A percentile compares a stretch with the other conserved stretches of the same genome.
These are phyloP conservation scores for Talaromyces islandicus DNA, from an alignment of 2,329 filamentous ascomycete species.

Conservation along the genomic window DNA sequence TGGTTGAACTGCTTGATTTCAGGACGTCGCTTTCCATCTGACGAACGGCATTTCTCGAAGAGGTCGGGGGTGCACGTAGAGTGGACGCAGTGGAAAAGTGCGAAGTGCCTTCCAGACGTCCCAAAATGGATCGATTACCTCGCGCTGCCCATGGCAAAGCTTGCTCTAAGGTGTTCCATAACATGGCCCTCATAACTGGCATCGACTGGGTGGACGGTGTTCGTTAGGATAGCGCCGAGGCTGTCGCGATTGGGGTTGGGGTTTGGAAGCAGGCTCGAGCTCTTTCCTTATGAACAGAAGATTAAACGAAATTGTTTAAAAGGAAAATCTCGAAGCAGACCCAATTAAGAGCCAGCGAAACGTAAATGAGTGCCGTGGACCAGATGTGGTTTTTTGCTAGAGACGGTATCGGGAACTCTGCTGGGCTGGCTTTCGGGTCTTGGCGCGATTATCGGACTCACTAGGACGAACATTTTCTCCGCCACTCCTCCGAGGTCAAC, in stretches of 20 bases:
- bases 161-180: constrained; percentile 25
- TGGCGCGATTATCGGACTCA: constrained; percentile 14
- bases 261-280: not conserved
- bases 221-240: not conserved
- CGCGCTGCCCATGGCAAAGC: constrained; percentile 26
- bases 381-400: not conserved
- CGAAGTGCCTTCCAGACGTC: constrained; percentile 12
- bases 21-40: constrained; percentile 9
- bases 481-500: constrained; percentile 7
- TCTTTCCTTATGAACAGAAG: not conserved
- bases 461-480: constrained; percentile 15
- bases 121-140: constrained; percentile 17
- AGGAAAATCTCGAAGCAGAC: not conserved
- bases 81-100: constrained; percentile 5
- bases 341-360: not conserved
- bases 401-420: not conserved
- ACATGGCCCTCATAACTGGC: constrained; percentile 26
- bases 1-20: constrained; percentile 1
- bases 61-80: not conserved
- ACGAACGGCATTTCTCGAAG: constrained; percentile 2
- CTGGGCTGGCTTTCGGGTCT: constrained; percentile 5
- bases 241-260: not conserved
- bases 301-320: not conserved
- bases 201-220: not conserved
- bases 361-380: not conserved